Evolutionary conservation across 768 basidiomycete species (phyloP), one percentile per base, ranked within the genome.

Genomic region (Rhizopogon salebrosus): DNA sequence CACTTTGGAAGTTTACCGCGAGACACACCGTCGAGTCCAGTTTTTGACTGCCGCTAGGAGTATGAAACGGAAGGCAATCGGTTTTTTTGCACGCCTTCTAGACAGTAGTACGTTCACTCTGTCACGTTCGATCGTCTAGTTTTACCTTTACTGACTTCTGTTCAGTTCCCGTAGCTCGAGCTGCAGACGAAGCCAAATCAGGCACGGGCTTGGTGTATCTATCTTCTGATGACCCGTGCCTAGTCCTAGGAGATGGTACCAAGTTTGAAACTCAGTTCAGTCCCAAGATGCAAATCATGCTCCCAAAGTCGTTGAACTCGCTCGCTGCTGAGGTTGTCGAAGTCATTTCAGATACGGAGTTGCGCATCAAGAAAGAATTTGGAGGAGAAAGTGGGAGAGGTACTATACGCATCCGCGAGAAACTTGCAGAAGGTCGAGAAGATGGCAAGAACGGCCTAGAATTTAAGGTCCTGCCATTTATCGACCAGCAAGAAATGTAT

Each of bases 401-500:
- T 38, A 88, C 87, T 0, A 61, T 75, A 2, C 82, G 79, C 37
- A 73, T 88, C 43, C 79, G 83, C 51, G 89, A 92, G 59, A 84
- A 83, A 65, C 57, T 83, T 48, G 73, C 77, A 34, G 87, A 92
- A 62, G 62, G 79, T 34, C 75, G 77, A 53, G 71, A 72, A 42
- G 71, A 80, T 41, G 84, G 85, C 9, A 60, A 74, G 35, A 66
- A 64, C 23, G 94, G 95, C 0, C 56, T 95, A 42, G 74, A 84
- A 14, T 98, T 84, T 78, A 93, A 94, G 70, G 76, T 74, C 36
- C 70, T 98, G 53, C 93, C 95, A 1, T 86, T 86, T 64, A 83
- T 99, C 56, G 90, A 99, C 72, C 97, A 98, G 65, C 83, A 89
- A 56, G 83, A 91, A 49, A 98, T 97, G 86, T 99, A 98, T 69